These are phyloP conservation scores for Shiraia sp. DNA, from an alignment of 2,329 filamentous ascomycete genomes.

Conservation along the genomic window DNA sequence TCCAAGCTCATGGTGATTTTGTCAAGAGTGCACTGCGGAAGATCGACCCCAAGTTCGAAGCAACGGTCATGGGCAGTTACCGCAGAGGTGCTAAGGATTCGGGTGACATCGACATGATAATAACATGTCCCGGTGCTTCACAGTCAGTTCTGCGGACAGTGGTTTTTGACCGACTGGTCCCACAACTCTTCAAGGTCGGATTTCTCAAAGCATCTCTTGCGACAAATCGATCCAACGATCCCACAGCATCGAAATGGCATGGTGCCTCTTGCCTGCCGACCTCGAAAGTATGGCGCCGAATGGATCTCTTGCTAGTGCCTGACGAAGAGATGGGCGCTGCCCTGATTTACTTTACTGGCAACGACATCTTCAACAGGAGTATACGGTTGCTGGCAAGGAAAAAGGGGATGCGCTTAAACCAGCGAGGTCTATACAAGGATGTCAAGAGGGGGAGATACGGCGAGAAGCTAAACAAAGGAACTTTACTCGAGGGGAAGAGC, in stretches of 20 bases:
- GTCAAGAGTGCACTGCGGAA: conserved; percentile 63
- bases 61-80: conserved; percentile 83
- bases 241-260: conserved; percentile 78
- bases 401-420: conserved; percentile 84
- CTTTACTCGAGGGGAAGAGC: conserved; percentile 71
- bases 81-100: conserved; percentile 74
- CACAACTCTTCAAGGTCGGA: conserved; percentile 58
- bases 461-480: conserved; percentile 67
- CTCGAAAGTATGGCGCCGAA: conserved; percentile 69
- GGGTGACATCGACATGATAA: conserved; percentile 82
- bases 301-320: conserved; percentile 85
- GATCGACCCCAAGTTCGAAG: conserved; percentile 67
- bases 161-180: conserved; percentile 66
- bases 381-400: conserved; percentile 77
- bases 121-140: conserved; percentile 68
- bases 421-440: conserved; percentile 75
- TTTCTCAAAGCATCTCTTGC: conserved; percentile 76
- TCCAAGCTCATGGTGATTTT: conserved; percentile 67
- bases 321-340: conserved; percentile 79
- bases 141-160: conserved; percentile 62
- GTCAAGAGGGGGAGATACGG: conserved; percentile 64
- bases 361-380: conserved; percentile 92
- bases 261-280: conserved; percentile 75
- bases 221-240: conserved; percentile 51
- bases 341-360: conserved; percentile 92